Percentiles rank a stretch among this genome's conserved stretches.
Conservation (phyloP, 73 alveolate genomes). For the Stentor coeruleus region DNA sequence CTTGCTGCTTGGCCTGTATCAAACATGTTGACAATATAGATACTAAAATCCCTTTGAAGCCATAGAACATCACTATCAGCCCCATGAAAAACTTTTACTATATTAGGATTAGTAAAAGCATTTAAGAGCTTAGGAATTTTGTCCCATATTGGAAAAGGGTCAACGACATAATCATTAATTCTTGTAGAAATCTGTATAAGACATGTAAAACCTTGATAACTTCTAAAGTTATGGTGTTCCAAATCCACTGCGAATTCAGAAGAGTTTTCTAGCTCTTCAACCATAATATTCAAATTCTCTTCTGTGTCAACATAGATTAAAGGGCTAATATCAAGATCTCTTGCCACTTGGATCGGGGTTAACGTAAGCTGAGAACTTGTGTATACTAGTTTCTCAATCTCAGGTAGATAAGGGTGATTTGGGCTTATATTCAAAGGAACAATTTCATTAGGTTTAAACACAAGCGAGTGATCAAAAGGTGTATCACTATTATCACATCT, state of each 20-base stretch:
- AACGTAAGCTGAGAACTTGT: background rate
- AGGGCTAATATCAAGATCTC: constrained; percentile 5
- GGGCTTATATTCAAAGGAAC: background rate
- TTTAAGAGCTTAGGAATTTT: constrained; percentile 51
- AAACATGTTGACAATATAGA: constrained; percentile 82
- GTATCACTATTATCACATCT: background rate
- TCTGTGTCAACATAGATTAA: constrained; percentile 46
- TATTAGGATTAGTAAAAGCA: constrained; percentile 72
- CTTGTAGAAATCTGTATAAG: constrained; percentile 85
- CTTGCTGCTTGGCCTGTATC: constrained; percentile 89
- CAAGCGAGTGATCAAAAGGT: background rate
- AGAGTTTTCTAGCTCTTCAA: constrained; percentile 33
- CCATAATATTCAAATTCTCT: constrained; percentile 48
- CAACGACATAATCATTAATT: constrained; percentile 76
- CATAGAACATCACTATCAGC: constrained; percentile 90
- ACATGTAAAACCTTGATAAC: constrained; percentile 88
- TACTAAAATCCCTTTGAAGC: constrained; percentile 95
- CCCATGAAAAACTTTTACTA: constrained; percentile 94
- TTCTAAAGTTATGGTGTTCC: constrained; percentile 80
- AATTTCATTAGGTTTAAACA: background rate
- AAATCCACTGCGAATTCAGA: constrained; percentile 88
- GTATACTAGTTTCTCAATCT: background rate
- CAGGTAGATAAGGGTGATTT: background rate
- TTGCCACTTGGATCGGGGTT: background rate
- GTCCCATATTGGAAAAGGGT: constrained; percentile 71